Evolutionary conservation across 2,329 filamentous ascomycete genomes (phyloP), one percentile per base, ranked within the genome.

Genomic region (Pestalotiopsis sp.): DNA sequence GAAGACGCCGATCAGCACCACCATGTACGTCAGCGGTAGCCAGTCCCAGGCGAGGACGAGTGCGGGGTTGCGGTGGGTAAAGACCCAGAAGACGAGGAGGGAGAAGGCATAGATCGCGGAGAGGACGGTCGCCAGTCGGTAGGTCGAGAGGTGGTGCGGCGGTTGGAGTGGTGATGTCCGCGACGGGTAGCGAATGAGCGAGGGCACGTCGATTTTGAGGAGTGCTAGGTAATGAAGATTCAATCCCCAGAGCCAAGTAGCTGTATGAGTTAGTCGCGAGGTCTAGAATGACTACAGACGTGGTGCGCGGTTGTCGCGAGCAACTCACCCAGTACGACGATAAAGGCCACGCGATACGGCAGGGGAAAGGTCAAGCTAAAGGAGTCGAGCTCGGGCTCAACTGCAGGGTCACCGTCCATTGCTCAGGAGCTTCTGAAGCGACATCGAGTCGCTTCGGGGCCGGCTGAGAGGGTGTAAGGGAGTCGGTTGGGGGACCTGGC

Each of bases 201-300:
- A 86, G 23, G 94, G 93, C 67, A 97, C 93, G 80, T 98, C 94
- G 83, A 99, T 97, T 78, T 92, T 92, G 76, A 90, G 85, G 69
- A 89, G 82, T 75, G 91, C 87, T 70, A 98, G 90, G 82, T 93
- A 95, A 78, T 98, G 94, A 56, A 98, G 89, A 83, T 98, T 98
- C 74, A 92, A 81, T 73, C 92, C 94, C 94, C 95, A 99, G 79
- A 93, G 94, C 95, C 95, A 98, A 76, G 97, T 91, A 74, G 93
- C 94, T 97, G 73, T 70, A 23, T 27, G 3, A 20, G 5, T 41
- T 20, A 39, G 72, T 61, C 60, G 3, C 49, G 65, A 9, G 7
- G 60, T 73, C 36, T 70, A 68, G 17, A n/a, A 14, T 11, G 9
- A 7, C 12, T 27, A 7, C 2, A 59, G 23, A 14, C 20, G 57